Conservation (phyloP, 2,329 filamentous ascomycete genomes). For the Penicillium sp. region DNA sequence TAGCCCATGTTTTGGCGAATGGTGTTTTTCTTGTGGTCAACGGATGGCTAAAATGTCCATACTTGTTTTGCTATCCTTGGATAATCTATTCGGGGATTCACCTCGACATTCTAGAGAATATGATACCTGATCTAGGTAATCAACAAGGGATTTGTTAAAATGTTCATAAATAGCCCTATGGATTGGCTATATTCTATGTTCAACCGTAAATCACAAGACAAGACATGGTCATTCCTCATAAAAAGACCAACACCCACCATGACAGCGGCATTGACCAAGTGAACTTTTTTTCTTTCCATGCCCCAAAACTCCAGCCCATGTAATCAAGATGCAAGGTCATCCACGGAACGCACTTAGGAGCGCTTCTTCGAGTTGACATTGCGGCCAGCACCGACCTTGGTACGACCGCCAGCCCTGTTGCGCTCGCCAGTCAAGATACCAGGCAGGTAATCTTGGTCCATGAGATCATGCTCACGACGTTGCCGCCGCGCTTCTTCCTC, state of each 20-base stretch:
- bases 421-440: constrained; percentile 79
- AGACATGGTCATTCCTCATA: constrained; percentile 19
- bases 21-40: constrained; percentile 37
- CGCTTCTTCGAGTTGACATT: constrained; percentile 76
- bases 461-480: constrained; percentile 72
- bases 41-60: constrained; percentile 27
- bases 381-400: constrained; percentile 79
- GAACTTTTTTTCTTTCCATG: constrained; percentile 18
- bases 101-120: constrained; percentile 11
- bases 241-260: constrained; percentile 11
- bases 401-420: constrained; percentile 61
- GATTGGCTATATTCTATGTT: constrained; percentile 21
- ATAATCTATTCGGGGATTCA: constrained; percentile 18
- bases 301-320: constrained; percentile 25
- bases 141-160: constrained; percentile 8
- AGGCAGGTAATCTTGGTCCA: constrained; percentile 94
- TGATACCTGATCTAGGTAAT: constrained; percentile 16
- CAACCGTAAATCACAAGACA: constrained; percentile 22
- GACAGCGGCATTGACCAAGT: constrained; percentile 7
- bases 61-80: constrained; percentile 16
- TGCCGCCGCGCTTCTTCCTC: constrained; percentile 59
- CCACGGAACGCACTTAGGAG: constrained; percentile 21
- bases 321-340: constrained; percentile 23
- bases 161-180: constrained; percentile 12
- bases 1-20: constrained; percentile 36